Evolutionary conservation across 352 stramenopile species (phyloP), one percentile per base, ranked within the genome.

Genomic region (Salisapilia sapeloensis): DNA sequence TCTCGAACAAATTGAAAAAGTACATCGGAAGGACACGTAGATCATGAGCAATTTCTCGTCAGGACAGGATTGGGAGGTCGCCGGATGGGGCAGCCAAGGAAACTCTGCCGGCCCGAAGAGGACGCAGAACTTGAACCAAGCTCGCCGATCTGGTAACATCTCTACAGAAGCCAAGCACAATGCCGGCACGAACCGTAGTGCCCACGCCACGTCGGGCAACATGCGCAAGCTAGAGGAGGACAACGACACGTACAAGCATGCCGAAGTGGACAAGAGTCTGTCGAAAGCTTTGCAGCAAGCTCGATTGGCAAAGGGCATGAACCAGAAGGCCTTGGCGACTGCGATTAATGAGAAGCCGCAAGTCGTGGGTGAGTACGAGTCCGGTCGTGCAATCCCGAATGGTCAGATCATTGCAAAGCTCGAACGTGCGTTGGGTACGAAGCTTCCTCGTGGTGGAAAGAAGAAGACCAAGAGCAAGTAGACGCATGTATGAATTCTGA

Each of bases 291-390:
- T 98, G 16, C 82, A 92, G 60, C 92, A 98, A 57, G 94, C 92
- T 14, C 85, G 94, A 11, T 90, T 74, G 39, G 92, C 83, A 11
- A 98, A 98, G 61, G 97, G 97, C 63, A 93, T 98, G 82, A 97
- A 92, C 15, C 94, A 99, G 71, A 98, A 98, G 53, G 76, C 96
- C 40, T 63, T 99, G 27, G 94, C 86, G 6, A 97, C 92, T 7
- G 50, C 65, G 29, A 93, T 96, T 42, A 95, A 95, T 50, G 83
- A 94, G 48, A 98, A 98, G 55, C 92, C 92, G 24, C 92, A 98
- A 54, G 69, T 99, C 10, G 90, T 98, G 22, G 86, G 72, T 20
- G 84, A 98, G 50, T 98, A 98, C 59, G 94, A 98, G 56, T 96
- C 75, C 10, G 94, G 94, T 22, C 95, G 95, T 46, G 93, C 93